phyloP scores from a whole-genome alignment of 495 filamentous ascomycete genomes.

The Aspergillus coremiiformis region DNA sequence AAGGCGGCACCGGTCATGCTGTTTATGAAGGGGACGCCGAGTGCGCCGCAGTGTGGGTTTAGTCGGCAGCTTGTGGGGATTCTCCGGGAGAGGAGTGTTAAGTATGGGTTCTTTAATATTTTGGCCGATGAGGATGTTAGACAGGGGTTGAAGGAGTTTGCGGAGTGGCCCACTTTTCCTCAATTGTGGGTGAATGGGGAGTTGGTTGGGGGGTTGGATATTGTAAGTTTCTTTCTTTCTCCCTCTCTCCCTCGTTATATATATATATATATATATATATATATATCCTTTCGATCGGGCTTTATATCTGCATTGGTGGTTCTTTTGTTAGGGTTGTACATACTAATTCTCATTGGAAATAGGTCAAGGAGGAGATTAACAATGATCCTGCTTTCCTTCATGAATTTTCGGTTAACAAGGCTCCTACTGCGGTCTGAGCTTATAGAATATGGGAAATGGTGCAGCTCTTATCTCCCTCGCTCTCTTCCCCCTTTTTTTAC shows the following conservation, averaged over 20 bases:
- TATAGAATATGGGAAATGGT: slow-evolving; percentile 1
- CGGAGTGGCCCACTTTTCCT: slow-evolving; percentile 95
- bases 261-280: too few species aligned
- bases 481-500: slow-evolving; percentile 2
- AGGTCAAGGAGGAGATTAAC: slow-evolving; percentile 69
- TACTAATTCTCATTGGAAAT: slow-evolving; percentile 30
- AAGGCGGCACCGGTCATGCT: slow-evolving; percentile 96
- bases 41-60: slow-evolving; percentile 89
- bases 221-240: slow-evolving; percentile 54
- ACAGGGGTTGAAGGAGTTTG: slow-evolving; percentile 89
- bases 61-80: slow-evolving; percentile 80
- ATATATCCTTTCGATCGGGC: too few species aligned
- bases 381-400: slow-evolving; percentile 72
- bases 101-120: slow-evolving; percentile 99
- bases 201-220: slow-evolving; percentile 89
- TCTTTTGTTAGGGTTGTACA: too few species aligned
- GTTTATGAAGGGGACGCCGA: slow-evolving; percentile 80
- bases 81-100: slow-evolving; percentile 76
- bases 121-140: slow-evolving; percentile 95
- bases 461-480: too few species aligned
- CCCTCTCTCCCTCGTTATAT: too few species aligned
- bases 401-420: slow-evolving; percentile 48
- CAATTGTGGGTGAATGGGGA: slow-evolving; percentile 80
- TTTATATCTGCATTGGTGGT: too few species aligned
- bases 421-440: slow-evolving; percentile 13